A percentile compares a stretch with the other conserved stretches of the same genome.
These are phyloP conservation scores for Vaccinium darrowii DNA, from an alignment of 148 eudicot species.

Conservation along the genomic window DNA sequence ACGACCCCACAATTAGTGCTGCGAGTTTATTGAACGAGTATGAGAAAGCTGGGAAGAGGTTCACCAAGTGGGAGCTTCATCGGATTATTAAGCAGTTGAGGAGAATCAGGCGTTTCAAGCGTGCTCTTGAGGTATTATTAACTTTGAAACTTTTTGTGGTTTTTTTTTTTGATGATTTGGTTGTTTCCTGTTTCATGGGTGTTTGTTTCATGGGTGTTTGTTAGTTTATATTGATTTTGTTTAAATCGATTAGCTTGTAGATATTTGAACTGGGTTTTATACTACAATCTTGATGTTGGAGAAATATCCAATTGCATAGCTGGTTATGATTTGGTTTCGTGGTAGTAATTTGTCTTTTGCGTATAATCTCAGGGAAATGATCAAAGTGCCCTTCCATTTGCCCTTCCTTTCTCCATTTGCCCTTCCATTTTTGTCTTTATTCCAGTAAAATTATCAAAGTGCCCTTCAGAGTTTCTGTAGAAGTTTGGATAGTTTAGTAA, in stretches of 20 bases:
- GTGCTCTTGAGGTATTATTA: slow-evolving; percentile 75
- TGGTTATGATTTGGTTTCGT: not conserved
- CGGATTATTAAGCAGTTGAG: slow-evolving; percentile 73
- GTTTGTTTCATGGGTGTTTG: too few species aligned
- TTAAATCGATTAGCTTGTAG: slow-evolving; percentile 3
- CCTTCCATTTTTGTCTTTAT: too few species aligned
- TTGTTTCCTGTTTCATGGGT: too few species aligned
- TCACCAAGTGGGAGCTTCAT: slow-evolving; percentile 81
- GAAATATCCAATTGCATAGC: not conserved
- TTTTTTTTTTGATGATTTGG: too few species aligned
- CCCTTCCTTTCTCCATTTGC: too few species aligned
- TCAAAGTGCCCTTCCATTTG: too few species aligned
- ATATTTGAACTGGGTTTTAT: not conserved
- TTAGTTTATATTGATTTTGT: not conserved
- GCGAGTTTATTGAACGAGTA: slow-evolving; percentile 50
- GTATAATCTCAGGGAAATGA: too few species aligned
- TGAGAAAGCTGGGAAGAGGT: slow-evolving; percentile 59
- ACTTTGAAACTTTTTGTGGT: not conserved
- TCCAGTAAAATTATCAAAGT: too few species aligned
- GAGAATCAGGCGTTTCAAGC: slow-evolving; percentile 50
- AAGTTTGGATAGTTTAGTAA: too few species aligned
- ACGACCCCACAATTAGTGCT: slow-evolving; percentile 43
- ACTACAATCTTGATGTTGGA: too few species aligned
- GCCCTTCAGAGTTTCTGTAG: too few species aligned
- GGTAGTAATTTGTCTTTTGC: not conserved